Conservation (phyloP, 129 eudicot genomes). For the Pulicaria dysenterica region DNA sequence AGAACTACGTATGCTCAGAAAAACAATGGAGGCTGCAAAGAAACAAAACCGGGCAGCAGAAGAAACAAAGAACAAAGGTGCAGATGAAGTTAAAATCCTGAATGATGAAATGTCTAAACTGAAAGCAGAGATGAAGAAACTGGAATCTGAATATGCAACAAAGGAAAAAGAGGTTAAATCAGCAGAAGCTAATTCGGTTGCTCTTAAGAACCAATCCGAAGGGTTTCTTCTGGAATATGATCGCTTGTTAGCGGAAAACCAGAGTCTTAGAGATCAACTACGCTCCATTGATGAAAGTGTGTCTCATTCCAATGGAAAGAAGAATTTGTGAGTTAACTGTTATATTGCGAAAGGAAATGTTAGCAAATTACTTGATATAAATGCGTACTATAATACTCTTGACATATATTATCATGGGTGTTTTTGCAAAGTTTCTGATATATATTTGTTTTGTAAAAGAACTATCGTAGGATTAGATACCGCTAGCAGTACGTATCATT, state of each 20-base stretch:
- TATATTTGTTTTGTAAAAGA: not conserved
- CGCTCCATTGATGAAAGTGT: conserved; percentile 46
- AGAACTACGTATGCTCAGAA: conserved; percentile 61
- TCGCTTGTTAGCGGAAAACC: conserved; percentile 50
- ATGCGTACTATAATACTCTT: not conserved
- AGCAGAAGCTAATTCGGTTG: conserved; percentile 58
- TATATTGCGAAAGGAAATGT: not conserved
- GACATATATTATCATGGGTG: conserved; percentile 2
- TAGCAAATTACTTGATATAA: not conserved
- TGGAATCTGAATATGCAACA: conserved; percentile 51
- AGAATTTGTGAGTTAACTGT: conserved; percentile 41
- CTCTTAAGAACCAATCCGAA: conserved; percentile 71
- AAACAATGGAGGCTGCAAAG: conserved; percentile 62
- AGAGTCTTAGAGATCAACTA: conserved; percentile 46
- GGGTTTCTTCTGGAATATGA: conserved; percentile 64
- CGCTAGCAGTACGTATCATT: too few relatives aligned
- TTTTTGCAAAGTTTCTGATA: conserved; percentile 23
- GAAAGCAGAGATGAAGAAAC: conserved; percentile 43
- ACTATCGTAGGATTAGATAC: conserved; percentile 8
- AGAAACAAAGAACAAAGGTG: conserved; percentile 53
- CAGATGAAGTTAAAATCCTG: conserved; percentile 52
- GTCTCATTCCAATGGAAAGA: conserved; percentile 62
- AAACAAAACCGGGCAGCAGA: conserved; percentile 63
- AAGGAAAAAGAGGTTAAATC: conserved; percentile 60
- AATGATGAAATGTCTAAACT: conserved; percentile 47